Base-by-base conservation (phyloP, 2,329 filamentous ascomycete species). In the Aspergillus fischeri region DNA sequence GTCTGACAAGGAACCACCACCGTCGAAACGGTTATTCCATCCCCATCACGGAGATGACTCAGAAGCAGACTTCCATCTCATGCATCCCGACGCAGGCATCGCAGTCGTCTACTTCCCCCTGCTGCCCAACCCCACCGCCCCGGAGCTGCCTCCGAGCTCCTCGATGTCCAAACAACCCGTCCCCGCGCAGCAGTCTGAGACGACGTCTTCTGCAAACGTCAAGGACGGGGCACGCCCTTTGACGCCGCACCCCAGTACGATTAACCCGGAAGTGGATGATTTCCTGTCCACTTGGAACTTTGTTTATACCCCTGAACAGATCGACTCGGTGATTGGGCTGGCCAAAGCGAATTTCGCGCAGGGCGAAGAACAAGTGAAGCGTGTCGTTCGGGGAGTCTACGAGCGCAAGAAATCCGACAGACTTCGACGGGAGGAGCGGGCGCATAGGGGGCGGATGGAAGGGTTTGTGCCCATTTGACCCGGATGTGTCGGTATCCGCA, bases 231-330 rank as follows among this genome's bases (percentile, higher is more conserved):
- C 57, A 10, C 53, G 57, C 10, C 67, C 70, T 3, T 54, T 67
- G 4, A 58, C 66, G 3, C 68, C 71, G 0, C 88, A 88, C 0
- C 83, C 87, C 0, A 89, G 85, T 47, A 68, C 68, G 2, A 88
- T 97, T n/a, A 89, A 96, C 64, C 94, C 94, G 0, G 86, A 87
- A 25, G 84, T 83, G 2, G 89, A 85, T 53, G 91, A 96, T 59
- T 97, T 92, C 74, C 86, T 97, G 79, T 91, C 86, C 64, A 99
- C 94, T 0, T 99, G 94, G 94, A 99, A 99, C 71, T 97, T 97
- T 71, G 87, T 97, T 29, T 99, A 97, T 73, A 95, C 90, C 1
- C 88, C 92, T 0, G 87, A 94, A 56, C 88, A 99, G 73, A 86
- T 99, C 53, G 92, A 97, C 65, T 84, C 85, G 27, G 91, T 96